Conservation (phyloP, 768 basidiomycete species). For the Leccinum uliginosum region DNA sequence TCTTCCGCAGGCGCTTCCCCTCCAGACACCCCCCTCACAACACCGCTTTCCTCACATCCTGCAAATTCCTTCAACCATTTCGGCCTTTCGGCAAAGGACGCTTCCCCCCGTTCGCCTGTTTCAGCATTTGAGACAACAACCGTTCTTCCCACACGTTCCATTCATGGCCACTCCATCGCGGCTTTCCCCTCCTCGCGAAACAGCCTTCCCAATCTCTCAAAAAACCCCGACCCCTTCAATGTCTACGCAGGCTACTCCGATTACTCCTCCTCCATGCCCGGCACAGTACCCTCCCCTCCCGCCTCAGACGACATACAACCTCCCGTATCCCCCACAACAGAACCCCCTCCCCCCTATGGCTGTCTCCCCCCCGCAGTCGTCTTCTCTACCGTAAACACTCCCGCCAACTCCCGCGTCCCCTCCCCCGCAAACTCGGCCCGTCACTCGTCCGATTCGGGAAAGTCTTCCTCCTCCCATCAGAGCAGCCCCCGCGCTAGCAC, state of each 20-base stretch:
- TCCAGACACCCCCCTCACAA: constrained; percentile 42
- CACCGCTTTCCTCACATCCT: constrained; percentile 36
- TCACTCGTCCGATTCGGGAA: constrained; percentile 21
- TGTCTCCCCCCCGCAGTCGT: constrained; percentile 68
- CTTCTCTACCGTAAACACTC: constrained; percentile 46
- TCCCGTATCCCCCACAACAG: constrained; percentile 27
- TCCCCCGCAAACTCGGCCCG: constrained; percentile 23
- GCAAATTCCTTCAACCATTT: constrained; percentile 30
- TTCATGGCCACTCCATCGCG: constrained; percentile 36
- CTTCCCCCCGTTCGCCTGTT: constrained; percentile 32
- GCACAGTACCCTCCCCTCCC: constrained; percentile 39
- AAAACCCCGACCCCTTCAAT: constrained; percentile 57
- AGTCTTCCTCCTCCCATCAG: constrained; percentile 25
- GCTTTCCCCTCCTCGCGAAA: constrained; percentile 29
- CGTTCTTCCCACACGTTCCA: constrained; percentile 46
- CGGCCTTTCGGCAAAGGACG: constrained; percentile 26
- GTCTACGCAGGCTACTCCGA: constrained; percentile 65
- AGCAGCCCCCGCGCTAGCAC: constrained; percentile 36
- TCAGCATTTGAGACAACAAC: constrained; percentile 51
- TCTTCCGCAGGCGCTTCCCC: constrained; percentile 38
- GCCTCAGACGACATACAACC: constrained; percentile 28
- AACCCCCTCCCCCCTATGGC: constrained; percentile 32
- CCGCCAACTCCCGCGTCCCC: constrained; percentile 43
- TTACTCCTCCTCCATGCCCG: constrained; percentile 60
- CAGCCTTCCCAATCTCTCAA: constrained; percentile 26